These are phyloP conservation scores for Taiozyma sp. DNA, from an alignment of 1,139 yeast genomes.

Conservation along the genomic window DNA sequence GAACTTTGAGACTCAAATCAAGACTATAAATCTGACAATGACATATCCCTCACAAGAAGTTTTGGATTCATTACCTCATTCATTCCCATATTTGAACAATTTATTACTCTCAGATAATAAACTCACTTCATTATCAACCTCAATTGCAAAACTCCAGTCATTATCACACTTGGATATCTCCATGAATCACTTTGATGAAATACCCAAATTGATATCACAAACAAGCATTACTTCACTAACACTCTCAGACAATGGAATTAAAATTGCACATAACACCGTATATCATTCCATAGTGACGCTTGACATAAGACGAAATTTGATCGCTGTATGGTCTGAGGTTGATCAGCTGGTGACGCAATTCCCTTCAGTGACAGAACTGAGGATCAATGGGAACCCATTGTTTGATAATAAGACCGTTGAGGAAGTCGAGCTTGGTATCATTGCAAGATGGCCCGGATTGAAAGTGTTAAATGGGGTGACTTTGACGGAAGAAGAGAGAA, in stretches of 20 bases:
- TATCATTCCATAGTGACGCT: conserved; percentile 23
- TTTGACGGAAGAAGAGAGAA: conserved; percentile 42
- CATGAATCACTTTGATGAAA: conserved; percentile 31
- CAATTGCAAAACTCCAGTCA: conserved; percentile 1
- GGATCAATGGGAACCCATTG: conserved; percentile 51
- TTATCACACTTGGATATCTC: conserved; percentile 39
- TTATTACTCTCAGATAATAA: conserved; percentile 46
- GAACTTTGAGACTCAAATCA: conserved; percentile 13
- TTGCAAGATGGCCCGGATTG: conserved; percentile 43
- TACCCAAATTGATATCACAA: conserved; percentile 7
- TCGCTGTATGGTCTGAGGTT: conserved; percentile 42
- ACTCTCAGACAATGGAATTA: conserved; percentile 23
- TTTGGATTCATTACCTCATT: conserved; percentile 27
- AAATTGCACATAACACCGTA: neutral
- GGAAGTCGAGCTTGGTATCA: conserved; percentile 35
- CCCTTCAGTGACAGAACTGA: conserved; percentile 38
- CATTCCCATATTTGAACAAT: conserved; percentile 39
- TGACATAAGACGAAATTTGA: conserved; percentile 44
- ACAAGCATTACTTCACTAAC: conserved; percentile 11
- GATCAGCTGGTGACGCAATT: conserved; percentile 34
- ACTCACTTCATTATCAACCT: neutral
- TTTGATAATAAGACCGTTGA: conserved; percentile 29
- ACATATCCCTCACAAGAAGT: conserved; percentile 12
- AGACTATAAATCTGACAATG: conserved; percentile 30
- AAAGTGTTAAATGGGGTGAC: conserved; percentile 50